Evolutionary conservation across 169 alveolate species (phyloP), one percentile per base, ranked within the genome.

Genomic region (Plasmodium berghei): DNA sequence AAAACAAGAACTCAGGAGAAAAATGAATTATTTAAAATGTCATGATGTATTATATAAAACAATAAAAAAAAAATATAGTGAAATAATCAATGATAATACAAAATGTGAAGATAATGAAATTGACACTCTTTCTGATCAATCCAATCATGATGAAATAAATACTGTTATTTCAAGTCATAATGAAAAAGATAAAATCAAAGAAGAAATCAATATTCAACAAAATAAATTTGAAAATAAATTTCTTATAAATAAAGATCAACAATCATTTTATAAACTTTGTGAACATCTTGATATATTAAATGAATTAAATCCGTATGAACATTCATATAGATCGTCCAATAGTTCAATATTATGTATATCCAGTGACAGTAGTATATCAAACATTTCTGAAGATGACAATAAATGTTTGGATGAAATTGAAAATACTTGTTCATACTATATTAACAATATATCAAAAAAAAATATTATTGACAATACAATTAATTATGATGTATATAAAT

Each of bases 321-420:
- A 77, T 48, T 77, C 89, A 9, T 77, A 49, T 24, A 74, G 77
- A 5, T 77, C 89, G 2, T 26, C 89, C n/a, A 77, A 64, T 42
- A 77, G 89, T 46, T 77, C 89, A 0, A 70, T 77, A 28, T 56
- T 77, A 28, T 77, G 77, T 20, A 42, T 63, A n/a, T 77, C 89
- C 9, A 77, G 77, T 64, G 89, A 77, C 18, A 52, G 66, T 24
- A 52, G 66, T 24, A 48, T 77, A 9, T 77, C 89, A 0, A 63
- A 66, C 62, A 63, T 58, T 46, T 77, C 89, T 2, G 74, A 40
- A n/a, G 77, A 64, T 56, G 89, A 77, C 45, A 22, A 77, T 14
- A 9, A 34, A 3, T 63, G 26, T 63, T 22, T 77, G 9, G 75
- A 63, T 16, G 77, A 77, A 63, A 63, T 77, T 42, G 77, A 77